Evolutionary conservation across 208 protist genomes (phyloP).

Genomic region (Leishmania gerbilli): DNA sequence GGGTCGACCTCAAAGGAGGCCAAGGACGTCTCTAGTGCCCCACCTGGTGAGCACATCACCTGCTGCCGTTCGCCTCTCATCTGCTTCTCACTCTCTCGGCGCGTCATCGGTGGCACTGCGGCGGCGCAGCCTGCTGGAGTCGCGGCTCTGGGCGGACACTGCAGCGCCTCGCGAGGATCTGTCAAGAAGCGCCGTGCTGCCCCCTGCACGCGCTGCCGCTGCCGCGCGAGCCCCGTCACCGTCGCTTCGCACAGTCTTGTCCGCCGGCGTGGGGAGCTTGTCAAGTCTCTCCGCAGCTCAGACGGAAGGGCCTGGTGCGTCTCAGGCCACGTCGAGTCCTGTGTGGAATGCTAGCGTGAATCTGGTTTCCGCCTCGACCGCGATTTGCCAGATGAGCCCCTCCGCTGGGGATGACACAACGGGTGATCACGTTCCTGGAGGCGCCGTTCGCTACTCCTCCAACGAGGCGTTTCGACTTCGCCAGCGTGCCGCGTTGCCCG

Average conservation of each 20-base stretch:
- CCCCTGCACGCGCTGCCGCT: background rate
- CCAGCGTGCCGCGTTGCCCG: conserved; percentile 3
- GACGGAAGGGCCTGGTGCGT: background rate
- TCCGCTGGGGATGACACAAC: background rate
- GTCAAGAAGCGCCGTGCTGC: background rate
- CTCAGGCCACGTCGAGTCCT: background rate
- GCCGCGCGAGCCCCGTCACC: background rate
- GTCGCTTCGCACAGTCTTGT: background rate
- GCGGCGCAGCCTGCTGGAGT: background rate
- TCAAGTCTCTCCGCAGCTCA: background rate
- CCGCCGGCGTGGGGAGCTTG: too few species aligned
- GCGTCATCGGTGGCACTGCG: background rate
- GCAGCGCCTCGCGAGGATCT: background rate
- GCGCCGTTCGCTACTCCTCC: background rate
- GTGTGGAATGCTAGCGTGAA: conserved; percentile 3
- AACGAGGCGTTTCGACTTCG: conserved; percentile 13
- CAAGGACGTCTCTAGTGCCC: conserved; percentile 3
- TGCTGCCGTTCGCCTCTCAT: background rate
- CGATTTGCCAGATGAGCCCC: background rate
- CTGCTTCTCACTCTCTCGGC: background rate
- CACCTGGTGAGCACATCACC: conserved; percentile 2
- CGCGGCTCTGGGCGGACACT: background rate
- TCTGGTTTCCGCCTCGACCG: background rate
- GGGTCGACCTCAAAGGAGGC: background rate
- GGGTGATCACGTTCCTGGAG: background rate